Base-by-base conservation (phyloP, 495 filamentous ascomycete species). In the Chaetomium cochliodes region DNA sequence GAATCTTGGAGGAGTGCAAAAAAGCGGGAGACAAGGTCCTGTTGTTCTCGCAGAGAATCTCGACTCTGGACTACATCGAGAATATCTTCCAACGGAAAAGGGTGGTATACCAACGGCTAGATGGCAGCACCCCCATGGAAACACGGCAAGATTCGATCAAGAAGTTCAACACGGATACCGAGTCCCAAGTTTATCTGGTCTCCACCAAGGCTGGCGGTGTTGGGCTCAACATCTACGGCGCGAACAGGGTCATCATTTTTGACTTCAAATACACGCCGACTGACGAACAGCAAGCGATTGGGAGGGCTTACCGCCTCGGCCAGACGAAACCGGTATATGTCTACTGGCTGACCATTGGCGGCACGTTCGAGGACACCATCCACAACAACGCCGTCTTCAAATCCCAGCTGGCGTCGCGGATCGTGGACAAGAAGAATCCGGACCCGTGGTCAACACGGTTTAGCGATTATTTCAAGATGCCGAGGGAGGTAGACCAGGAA, bases 171-270 rank as follows among this genome's bases (percentile, higher is more conserved):
- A 72, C 78, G 7, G 70, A 72, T 16, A 65, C 62, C 0, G 41
- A 59, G 2, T 50, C 69, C 3, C 76, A 80, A 42, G 76, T 96
- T 1, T 92, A 90, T 67, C 79, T 97, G 3, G 90, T 97, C 30
- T 96, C 92, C 0, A 96, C 92, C 2, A 83, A 72, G 60, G 90
- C 93, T 22, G 92, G 92, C 18, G 92, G 91, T 0, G 71, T 91
- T 0, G 92, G 92, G 0, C 75, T 97, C 62, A 98, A 98, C 67
- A 86, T 98, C 37, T 80, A 78, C 44, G 88, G 90, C 5, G 93
- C 93, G 0, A 98, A 96, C 73, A 85, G 93, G 8, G 90, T 96
- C 12, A 81, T 97, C 25, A 89, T 98, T 22, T 88, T 96, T 42
- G 93, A 98, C 69, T 91, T 89, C 72, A 79, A 80, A 54, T 97